phyloP scores from a whole-genome alignment of 2,329 filamentous ascomycete species.

The Neoascochyta sp. region DNA sequence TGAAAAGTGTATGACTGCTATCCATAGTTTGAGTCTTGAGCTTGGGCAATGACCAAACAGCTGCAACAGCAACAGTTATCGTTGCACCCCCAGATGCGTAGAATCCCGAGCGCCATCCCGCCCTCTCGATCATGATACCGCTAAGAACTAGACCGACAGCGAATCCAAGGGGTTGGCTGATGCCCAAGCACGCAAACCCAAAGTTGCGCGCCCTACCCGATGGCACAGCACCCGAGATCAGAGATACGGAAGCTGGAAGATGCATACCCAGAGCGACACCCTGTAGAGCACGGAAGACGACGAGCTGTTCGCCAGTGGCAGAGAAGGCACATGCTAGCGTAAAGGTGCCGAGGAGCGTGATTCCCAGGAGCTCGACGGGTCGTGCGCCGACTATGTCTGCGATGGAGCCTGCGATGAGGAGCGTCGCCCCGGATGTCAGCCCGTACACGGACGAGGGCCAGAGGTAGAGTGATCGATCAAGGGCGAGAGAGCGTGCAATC shows the following conservation, averaged over 20 bases:
- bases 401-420: constrained; percentile 50
- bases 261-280: constrained; percentile 48
- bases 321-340: constrained; percentile 47
- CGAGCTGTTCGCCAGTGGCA: constrained; percentile 43
- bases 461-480: constrained; percentile 31
- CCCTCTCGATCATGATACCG: constrained; percentile 47
- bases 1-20: constrained; percentile 3
- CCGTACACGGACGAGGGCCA: constrained; percentile 36
- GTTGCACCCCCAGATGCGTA: constrained; percentile 38
- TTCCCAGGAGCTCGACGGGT: constrained; percentile 43
- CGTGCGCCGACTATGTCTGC: constrained; percentile 50
- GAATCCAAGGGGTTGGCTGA: constrained; percentile 50
- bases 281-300: constrained; percentile 46
- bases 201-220: constrained; percentile 29
- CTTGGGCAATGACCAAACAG: constrained; percentile 25
- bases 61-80: constrained; percentile 36
- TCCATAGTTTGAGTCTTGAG: constrained; percentile 7
- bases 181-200: constrained; percentile 41
- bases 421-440: constrained; percentile 47
- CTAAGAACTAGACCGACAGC: constrained; percentile 51
- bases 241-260: constrained; percentile 46
- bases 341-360: constrained; percentile 43
- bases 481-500: constrained; percentile 34
- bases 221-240: constrained; percentile 38
- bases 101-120: constrained; percentile 50